A percentile compares a stretch with the other conserved stretches of the same genome.
Evolutionary conservation across 805 yeast genomes (phyloP).

Genomic region (Kodamaea sagamina): DNA sequence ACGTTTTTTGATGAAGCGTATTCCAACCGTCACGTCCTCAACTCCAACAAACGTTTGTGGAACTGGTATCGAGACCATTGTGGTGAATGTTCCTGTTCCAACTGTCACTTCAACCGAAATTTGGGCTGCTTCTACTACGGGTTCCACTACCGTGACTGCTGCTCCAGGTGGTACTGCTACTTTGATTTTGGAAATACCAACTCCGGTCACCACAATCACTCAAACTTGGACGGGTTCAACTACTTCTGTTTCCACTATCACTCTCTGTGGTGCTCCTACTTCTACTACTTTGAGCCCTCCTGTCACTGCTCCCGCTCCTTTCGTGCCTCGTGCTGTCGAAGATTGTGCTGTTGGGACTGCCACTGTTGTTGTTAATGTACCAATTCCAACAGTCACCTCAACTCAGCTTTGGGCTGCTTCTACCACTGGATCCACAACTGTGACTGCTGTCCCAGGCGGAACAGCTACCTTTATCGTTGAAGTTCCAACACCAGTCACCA

Average conservation of each 20-base stretch:
- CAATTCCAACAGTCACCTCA: conserved; percentile 15
- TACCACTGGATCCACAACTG: conserved; percentile 17
- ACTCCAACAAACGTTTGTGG: conserved; percentile 9
- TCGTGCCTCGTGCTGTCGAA: no score
- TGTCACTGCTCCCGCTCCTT: no score
- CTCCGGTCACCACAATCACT: conserved; percentile 13
- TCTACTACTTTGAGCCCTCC: no score
- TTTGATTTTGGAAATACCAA: conserved; percentile 13
- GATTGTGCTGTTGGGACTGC: conserved; percentile 23
- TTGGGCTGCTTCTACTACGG: background rate
- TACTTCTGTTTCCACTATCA: conserved; percentile 12
- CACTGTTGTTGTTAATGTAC: conserved; percentile 26
- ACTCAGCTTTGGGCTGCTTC: conserved; percentile 12
- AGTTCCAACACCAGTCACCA: conserved; percentile 16
- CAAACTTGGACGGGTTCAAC: conserved; percentile 15
- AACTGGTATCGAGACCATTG: conserved; percentile 15
- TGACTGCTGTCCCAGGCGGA: conserved; percentile 13
- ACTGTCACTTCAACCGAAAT: conserved; percentile 5
- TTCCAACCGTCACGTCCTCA: no score
- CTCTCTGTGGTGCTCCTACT: conserved; percentile 14
- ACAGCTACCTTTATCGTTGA: conserved; percentile 16
- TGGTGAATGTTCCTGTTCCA: conserved; percentile 16
- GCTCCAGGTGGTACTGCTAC: conserved; percentile 1
- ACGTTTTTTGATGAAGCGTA: conserved; percentile 12
- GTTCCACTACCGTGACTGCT: background rate